phyloP scores from a whole-genome alignment of 2,329 filamentous ascomycete species.

The Corinectria fuckeliana region DNA sequence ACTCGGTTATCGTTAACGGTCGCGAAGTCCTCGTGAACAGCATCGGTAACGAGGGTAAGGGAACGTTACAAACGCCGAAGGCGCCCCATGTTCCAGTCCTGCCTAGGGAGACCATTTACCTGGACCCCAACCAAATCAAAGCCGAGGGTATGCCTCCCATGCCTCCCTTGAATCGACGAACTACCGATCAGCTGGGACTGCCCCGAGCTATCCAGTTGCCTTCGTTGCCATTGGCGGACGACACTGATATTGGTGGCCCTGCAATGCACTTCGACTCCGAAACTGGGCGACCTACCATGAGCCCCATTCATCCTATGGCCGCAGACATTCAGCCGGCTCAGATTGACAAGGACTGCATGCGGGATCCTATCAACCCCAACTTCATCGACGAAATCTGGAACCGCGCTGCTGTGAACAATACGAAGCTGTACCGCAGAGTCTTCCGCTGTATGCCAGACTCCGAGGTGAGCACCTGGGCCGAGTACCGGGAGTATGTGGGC shows the following conservation, averaged over 20 bases:
- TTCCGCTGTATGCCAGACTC: conserved; percentile 98
- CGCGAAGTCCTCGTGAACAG: conserved; percentile 75
- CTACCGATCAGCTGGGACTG: conserved; percentile 72
- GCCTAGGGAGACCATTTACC: conserved; percentile 40
- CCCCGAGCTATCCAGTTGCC: conserved; percentile 73
- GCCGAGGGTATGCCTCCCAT: conserved; percentile 64
- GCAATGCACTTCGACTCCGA: conserved; percentile 61
- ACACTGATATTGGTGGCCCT: conserved; percentile 83
- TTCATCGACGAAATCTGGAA: conserved; percentile 93
- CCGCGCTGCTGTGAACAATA: conserved; percentile 89
- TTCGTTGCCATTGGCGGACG: conserved; percentile 72
- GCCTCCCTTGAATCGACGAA: conserved; percentile 62
- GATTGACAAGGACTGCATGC: conserved; percentile 92
- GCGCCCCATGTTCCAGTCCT: conserved; percentile 38
- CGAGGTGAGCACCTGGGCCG: conserved; percentile 90
- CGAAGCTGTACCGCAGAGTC: conserved; percentile 88
- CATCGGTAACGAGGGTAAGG: conserved; percentile 68
- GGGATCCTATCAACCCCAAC: conserved; percentile 79
- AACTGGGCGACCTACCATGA: conserved; percentile 54
- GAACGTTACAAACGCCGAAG: conserved; percentile 56
- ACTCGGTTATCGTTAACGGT: conserved; percentile 71
- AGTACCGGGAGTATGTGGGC: conserved; percentile 83
- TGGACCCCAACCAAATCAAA: conserved; percentile 43
- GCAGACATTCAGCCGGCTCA: conserved; percentile 75
- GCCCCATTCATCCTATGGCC: conserved; percentile 58